Percentiles rank a stretch among this genome's conserved stretches.
These are phyloP conservation scores for Hericium coralloides DNA, from an alignment of 768 basidiomycete genomes.

Conservation along the genomic window DNA sequence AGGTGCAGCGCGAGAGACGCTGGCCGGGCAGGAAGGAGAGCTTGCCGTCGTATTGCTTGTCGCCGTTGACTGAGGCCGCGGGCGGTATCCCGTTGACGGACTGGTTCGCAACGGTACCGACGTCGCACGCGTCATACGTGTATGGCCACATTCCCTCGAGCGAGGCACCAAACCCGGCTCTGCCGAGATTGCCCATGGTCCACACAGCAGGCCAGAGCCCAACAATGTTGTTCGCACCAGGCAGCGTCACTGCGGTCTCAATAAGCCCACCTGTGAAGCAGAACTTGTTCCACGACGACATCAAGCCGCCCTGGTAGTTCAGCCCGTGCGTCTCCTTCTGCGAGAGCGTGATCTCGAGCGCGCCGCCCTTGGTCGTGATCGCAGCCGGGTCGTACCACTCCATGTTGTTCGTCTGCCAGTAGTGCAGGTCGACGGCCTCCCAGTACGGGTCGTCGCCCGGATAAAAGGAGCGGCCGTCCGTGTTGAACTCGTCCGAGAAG, in stretches of 20 bases:
- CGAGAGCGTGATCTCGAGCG: conserved; percentile 44
- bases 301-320: conserved; percentile 32
- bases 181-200: conserved; percentile 77
- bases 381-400: conserved; percentile 86
- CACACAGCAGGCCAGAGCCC: conserved; percentile 76
- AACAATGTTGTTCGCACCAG: conserved; percentile 52
- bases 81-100: conserved; percentile 55
- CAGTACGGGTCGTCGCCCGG: conserved; percentile 60
- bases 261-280: conserved; percentile 88
- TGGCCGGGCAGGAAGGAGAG: conserved; percentile 87
- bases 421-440: conserved; percentile 38
- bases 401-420: conserved; percentile 40
- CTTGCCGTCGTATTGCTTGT: conserved; percentile 37
- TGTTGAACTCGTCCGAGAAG: conserved; percentile 87
- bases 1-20: conserved; percentile 19
- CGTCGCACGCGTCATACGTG: conserved; percentile 78
- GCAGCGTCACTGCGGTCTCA: conserved; percentile 58
- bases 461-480: conserved; percentile 72
- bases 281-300: conserved; percentile 67
- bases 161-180: conserved; percentile 83
- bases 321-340: conserved; percentile 57
- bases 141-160: conserved; percentile 86
- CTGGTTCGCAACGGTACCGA: conserved; percentile 89
- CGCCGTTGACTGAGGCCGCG: conserved; percentile 55
- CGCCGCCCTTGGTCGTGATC: conserved; percentile 32